Conservation (phyloP, 257 asterid species). For the Echium plantagineum region DNA sequence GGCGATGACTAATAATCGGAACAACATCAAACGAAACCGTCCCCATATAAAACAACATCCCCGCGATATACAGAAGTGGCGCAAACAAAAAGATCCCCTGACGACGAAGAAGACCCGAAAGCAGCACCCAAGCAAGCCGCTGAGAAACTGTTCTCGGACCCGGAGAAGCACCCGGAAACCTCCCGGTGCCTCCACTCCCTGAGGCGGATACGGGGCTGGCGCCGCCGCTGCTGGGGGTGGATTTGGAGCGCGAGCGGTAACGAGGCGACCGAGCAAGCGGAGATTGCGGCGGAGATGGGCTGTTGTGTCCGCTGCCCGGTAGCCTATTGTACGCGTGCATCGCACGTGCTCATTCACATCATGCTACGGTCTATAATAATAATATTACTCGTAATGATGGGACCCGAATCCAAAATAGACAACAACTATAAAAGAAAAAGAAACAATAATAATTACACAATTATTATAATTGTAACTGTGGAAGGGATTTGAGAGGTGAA, state of each 20-base stretch:
- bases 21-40: slow-evolving; percentile 84
- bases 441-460: too few relatives aligned
- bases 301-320: slow-evolving; percentile 86
- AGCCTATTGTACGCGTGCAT: slow-evolving; percentile 93
- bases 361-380: background rate
- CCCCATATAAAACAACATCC: slow-evolving; percentile 89
- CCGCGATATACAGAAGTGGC: slow-evolving; percentile 69
- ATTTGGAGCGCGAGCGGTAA: slow-evolving; percentile 17
- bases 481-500: too few relatives aligned
- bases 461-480: too few relatives aligned
- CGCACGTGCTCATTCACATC: slow-evolving; percentile 45
- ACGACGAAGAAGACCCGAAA: slow-evolving; percentile 59
- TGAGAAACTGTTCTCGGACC: slow-evolving; percentile 45
- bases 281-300: slow-evolving; percentile 83
- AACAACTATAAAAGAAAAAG: too few relatives aligned
- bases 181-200: too few relatives aligned
- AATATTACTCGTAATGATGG: too few relatives aligned
- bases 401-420: too few relatives aligned
- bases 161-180: slow-evolving; percentile 34
- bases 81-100: slow-evolving; percentile 90
- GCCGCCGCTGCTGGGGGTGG: slow-evolving; percentile 19
- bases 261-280: slow-evolving; percentile 89
- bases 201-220: too few relatives aligned
- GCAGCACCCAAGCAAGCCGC: slow-evolving; percentile 55
- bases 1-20: slow-evolving; percentile 36